Evolutionary conservation across 2,329 filamentous ascomycete genomes (phyloP).

Genomic region (Lachnellula suecica): DNA sequence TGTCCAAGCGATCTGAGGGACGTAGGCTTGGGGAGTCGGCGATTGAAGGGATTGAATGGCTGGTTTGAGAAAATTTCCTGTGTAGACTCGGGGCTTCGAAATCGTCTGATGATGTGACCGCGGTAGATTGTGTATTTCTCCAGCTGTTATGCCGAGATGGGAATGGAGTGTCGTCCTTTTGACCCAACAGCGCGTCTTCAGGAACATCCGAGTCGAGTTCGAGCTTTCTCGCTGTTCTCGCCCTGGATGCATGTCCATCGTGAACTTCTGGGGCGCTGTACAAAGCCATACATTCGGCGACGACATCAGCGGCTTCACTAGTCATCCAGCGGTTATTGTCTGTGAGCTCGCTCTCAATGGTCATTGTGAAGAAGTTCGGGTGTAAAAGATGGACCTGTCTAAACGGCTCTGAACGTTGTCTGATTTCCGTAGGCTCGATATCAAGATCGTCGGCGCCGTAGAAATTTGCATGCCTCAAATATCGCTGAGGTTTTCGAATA

Average conservation of each 20-base stretch:
- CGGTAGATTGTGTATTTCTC: constrained; percentile 53
- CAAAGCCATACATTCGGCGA: constrained; percentile 76
- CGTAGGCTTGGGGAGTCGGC: constrained; percentile 39
- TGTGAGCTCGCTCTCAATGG: constrained; percentile 75
- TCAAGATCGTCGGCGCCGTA: constrained; percentile 72
- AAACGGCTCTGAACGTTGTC: constrained; percentile 73
- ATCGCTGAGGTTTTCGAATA: constrained; percentile 77
- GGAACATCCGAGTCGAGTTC: constrained; percentile 28
- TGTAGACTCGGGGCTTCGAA: constrained; percentile 37
- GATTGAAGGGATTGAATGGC: constrained; percentile 43
- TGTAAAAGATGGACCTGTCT: constrained; percentile 73
- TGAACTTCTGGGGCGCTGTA: constrained; percentile 38
- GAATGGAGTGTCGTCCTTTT: constrained; percentile 22
- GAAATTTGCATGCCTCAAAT: constrained; percentile 71
- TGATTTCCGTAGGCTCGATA: constrained; percentile 74
- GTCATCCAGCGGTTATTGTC: constrained; percentile 78
- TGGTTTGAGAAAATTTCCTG: constrained; percentile 50
- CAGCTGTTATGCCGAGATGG: constrained; percentile 43
- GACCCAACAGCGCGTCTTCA: constrained; percentile 26
- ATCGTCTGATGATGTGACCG: constrained; percentile 37
- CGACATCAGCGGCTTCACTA: constrained; percentile 75
- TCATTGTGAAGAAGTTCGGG: constrained; percentile 81
- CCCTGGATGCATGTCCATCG: constrained; percentile 14
- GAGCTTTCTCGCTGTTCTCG: constrained; percentile 13
- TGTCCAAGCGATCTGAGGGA: constrained; percentile 44